Base-by-base conservation (phyloP, 1,284 basidiomycete species). In the Trichosporon ovoides region DNA sequence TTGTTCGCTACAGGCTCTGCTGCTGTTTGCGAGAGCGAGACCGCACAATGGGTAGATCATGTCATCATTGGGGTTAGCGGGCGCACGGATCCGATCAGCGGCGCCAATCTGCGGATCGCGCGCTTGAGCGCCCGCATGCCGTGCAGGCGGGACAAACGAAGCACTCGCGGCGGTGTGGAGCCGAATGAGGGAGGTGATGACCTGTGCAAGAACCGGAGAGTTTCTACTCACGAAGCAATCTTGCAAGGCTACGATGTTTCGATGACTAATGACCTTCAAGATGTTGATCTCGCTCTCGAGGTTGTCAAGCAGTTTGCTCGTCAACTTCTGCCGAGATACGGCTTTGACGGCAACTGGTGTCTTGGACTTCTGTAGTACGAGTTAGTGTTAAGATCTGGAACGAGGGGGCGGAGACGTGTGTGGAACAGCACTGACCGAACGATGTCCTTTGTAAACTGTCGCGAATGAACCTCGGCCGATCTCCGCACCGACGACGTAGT, bases 201-300 rank as follows among this genome's bases (percentile, higher is more conserved):
- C 28, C 4, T 9, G 28, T 51, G 43, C 9, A 48, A 20, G 5
- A 37, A 3, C 6, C 46, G 16, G 18, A 11, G 35, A 52, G n/a
- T n/a, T n/a, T n/a, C n/a, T 24, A 77, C 81, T 68, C 61, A 82
- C 81, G 61, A 98, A 85, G 69, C 97, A 96, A 73, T 98, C 92
- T 57, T 91, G 85, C 22, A 98, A 83, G 65, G 87, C 87, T 28
- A 96, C 97, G 57, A 99, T 89, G 79, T 98, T 93, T 54, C 88
- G 83, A 76, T 99, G 92, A 18, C 88, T 89, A 58, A 98, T 84
- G 3, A 87, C 86, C 80, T 97, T 98, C 68, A 98, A 85, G 66
- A 99, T 98, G 65, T 91, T 87, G 65, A 98, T 98, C 81, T 99
- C 95, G 43, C 43, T 91, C 76, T 97, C 91, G 31, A 98, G 84